Evolutionary conservation across 2,329 filamentous ascomycete species (phyloP).

Genomic region (Sporothrix mexicana): DNA sequence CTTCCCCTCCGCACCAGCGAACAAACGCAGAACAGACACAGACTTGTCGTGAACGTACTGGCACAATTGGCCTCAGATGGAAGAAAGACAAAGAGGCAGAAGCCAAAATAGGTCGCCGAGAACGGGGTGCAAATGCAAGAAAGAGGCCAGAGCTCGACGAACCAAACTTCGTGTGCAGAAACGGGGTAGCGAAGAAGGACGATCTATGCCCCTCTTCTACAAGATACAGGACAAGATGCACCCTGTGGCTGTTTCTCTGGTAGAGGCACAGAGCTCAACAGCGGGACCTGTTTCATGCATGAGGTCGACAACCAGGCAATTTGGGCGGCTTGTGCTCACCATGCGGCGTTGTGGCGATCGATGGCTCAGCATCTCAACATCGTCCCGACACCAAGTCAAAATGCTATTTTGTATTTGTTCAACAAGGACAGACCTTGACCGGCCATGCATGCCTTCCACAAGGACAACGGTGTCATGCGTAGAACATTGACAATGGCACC

Average conservation of each 20-base stretch:
- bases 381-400: neutral
- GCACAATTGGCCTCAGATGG: neutral
- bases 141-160: slow-evolving; percentile 26
- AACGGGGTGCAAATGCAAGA: neutral
- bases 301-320: neutral
- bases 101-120: neutral
- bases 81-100: neutral
- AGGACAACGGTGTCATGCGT: slow-evolving; percentile 2
- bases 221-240: neutral
- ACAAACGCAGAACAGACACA: neutral
- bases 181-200: neutral
- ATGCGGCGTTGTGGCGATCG: slow-evolving; percentile 17
- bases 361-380: neutral
- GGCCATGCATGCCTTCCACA: neutral
- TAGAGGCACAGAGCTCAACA: slow-evolving; percentile 4
- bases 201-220: neutral
- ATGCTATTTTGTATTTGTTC: neutral
- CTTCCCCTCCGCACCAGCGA: neutral
- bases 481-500: neutral
- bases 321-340: neutral
- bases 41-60: slow-evolving; percentile 7
- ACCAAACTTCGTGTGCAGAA: neutral
- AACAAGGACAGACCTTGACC: slow-evolving; percentile 10
- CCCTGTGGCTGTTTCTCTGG: slow-evolving; percentile 11
- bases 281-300: slow-evolving; percentile 14